Evolutionary conservation across 75 land plant species (phyloP).

Genomic region (Cryptomeria japonica): DNA sequence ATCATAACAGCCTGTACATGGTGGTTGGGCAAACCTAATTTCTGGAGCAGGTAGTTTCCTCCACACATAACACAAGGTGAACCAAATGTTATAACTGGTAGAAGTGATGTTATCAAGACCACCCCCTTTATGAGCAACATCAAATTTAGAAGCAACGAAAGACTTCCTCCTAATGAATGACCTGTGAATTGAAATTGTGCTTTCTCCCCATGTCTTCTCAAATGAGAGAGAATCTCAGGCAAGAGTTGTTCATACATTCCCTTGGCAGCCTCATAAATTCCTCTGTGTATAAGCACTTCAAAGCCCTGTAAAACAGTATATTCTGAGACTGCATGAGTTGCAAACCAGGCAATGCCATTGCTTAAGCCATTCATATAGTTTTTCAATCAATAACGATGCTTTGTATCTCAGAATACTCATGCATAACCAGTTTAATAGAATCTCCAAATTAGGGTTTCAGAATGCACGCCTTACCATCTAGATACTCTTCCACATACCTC

Average conservation of each 20-base stretch:
- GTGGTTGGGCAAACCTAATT: slow-evolving; percentile 52
- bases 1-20: slow-evolving; percentile 25
- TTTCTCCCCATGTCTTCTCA: slow-evolving; percentile 43
- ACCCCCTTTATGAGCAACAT: slow-evolving; percentile 4
- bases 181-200: slow-evolving; percentile 78
- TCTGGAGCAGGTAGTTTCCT: slow-evolving; percentile 49
- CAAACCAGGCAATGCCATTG: background rate
- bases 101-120: slow-evolving; percentile 28
- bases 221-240: slow-evolving; percentile 57
- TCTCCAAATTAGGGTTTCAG: background rate
- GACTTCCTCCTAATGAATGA: slow-evolving; percentile 93
- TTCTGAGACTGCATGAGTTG: background rate
- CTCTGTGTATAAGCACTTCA: slow-evolving; percentile 21
- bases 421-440: background rate
- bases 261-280: slow-evolving; percentile 91
- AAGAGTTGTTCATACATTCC: slow-evolving; percentile 77
- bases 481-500: slow-evolving; percentile 47
- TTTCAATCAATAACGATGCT: background rate
- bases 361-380: background rate
- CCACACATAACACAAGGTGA: slow-evolving; percentile 85
- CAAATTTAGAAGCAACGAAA: slow-evolving; percentile 61
- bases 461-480: background rate
- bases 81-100: slow-evolving; percentile 77
- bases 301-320: slow-evolving; percentile 27
- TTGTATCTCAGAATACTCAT: background rate